Evolutionary conservation across 176 grass and related monocot species (phyloP), one percentile per base, ranked within the genome.

Genomic region (Areca catechu): DNA sequence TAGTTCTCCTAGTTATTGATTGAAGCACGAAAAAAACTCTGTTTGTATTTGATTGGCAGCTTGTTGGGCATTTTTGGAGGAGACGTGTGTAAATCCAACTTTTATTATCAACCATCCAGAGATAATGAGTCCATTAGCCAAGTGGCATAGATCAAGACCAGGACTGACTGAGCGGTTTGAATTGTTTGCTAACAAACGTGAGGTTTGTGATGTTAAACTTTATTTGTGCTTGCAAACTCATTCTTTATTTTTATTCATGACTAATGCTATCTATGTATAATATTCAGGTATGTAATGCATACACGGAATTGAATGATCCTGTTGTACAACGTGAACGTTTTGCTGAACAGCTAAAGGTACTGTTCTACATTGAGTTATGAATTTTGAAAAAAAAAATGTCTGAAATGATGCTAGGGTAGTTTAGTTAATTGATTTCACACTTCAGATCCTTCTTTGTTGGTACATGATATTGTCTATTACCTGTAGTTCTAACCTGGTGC

Each of bases 81-180:
- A 85, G 70, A 85, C 72, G 2, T 97, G 87, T n/a, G 78, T 85
- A 48, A 91, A 96, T 54, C 91, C 91, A 37, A 84, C 91, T 47
- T 96, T 96, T 79, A 90, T 96, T 59, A 96, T 74, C 50, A 90
- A 96, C 48, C 91, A 96, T 70, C 91, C 91, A 64, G 83, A 96
- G 83, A 96, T 96, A 77, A 96, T 90, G 91, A 96, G 91, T 71
- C 91, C 91, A 69, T 82, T 96, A 69, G 91, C 91, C 59, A 96
- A 96, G 71, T 87, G 86, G 80, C 91, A 96, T 64, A 87, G 91
- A 49, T 75, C 71, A 19, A 67, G 57, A 55, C 58, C 72, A 53
- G 81, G 87, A 27, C 49, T 97, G 48, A 97, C 93, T 2, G 87
- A 97, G 70, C 78, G 93, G 20, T 97, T 97, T 66, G 93, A 97